Evolutionary conservation across 2,329 filamentous ascomycete species (phyloP).

Genomic region (Curvularia lunata): DNA sequence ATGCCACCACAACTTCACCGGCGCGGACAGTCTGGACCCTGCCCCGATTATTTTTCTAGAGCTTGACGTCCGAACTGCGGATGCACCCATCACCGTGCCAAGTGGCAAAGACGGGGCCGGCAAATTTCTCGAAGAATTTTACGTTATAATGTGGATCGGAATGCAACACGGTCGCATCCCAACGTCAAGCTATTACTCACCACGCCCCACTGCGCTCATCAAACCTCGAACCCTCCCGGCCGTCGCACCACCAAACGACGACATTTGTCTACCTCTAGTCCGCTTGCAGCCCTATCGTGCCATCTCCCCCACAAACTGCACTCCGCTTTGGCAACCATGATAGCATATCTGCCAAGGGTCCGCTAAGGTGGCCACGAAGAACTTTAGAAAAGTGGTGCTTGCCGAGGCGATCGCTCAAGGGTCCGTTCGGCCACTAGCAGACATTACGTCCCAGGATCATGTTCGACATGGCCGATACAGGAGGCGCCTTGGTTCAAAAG

Average conservation of each 20-base stretch:
- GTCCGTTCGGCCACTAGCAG: slow-evolving; percentile 34
- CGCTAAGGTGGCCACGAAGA: slow-evolving; percentile 10
- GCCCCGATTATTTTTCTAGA: not conserved
- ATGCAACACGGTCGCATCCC: slow-evolving; percentile 27
- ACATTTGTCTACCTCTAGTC: slow-evolving; percentile 19
- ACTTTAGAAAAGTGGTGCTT: slow-evolving; percentile 4
- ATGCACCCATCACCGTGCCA: slow-evolving; percentile 25
- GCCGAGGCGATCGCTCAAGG: slow-evolving; percentile 28
- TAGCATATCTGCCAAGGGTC: slow-evolving; percentile 10
- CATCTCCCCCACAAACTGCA: slow-evolving; percentile 34
- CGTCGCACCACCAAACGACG: slow-evolving; percentile 13
- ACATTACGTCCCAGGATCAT: slow-evolving; percentile 26
- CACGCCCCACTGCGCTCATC: slow-evolving; percentile 33
- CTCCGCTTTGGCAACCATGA: slow-evolving; percentile 27
- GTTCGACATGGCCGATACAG: slow-evolving; percentile 36
- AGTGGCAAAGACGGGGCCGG: slow-evolving; percentile 27
- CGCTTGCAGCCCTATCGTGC: slow-evolving; percentile 26
- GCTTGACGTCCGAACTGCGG: slow-evolving; percentile 12
- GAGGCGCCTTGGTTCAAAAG: slow-evolving; percentile 31
- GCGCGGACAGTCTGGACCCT: not conserved
- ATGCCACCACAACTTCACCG: not conserved
- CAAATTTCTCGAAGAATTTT: slow-evolving; percentile 41
- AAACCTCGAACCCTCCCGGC: slow-evolving; percentile 21
- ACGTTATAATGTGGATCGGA: slow-evolving; percentile 40
- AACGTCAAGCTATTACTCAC: slow-evolving; percentile 38